Conservation (phyloP, 163 green algal genomes). For the Scenedesmus sp. region DNA sequence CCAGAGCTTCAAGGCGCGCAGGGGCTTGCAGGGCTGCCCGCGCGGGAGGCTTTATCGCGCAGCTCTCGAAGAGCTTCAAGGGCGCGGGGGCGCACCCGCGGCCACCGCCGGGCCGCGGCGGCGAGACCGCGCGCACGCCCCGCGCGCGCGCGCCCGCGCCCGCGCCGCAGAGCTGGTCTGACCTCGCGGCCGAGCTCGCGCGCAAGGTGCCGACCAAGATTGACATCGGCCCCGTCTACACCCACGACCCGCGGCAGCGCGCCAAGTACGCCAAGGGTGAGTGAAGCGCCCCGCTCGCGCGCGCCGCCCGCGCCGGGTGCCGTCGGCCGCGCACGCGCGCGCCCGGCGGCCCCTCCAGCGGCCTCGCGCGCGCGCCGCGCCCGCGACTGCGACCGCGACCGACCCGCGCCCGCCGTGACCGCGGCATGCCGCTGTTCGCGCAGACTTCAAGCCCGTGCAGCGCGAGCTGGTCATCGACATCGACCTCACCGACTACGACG, state of each 20-base stretch:
- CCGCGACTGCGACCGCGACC: background rate
- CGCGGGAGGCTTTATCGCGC: background rate
- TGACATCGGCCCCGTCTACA: constrained; percentile 98
- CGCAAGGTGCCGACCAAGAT: constrained; percentile 93
- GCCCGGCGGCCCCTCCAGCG: no score
- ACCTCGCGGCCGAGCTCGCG: constrained; percentile 21
- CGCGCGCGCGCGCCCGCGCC: no score
- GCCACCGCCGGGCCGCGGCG: no score
- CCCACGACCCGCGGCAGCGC: constrained; percentile 84
- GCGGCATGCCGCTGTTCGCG: background rate
- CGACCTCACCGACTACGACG: constrained; percentile 99
- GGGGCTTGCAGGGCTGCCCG: background rate
- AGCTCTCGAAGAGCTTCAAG: no score
- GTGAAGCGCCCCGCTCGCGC: no score
- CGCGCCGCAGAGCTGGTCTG: constrained; percentile 2
- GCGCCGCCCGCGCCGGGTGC: no score
- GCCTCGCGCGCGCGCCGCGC: no score
- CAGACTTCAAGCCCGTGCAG: constrained; percentile 82
- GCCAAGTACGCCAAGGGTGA: constrained; percentile 60
- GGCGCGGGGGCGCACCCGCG: no score
- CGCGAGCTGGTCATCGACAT: constrained; percentile 99
- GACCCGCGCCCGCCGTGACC: no score
- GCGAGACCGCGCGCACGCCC: no score
- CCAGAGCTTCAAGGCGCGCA: constrained; percentile 91
- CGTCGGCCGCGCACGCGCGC: no score